These are phyloP conservation scores for Aspergillus taichungensis DNA, from an alignment of 495 filamentous ascomycete species.

Conservation along the genomic window DNA sequence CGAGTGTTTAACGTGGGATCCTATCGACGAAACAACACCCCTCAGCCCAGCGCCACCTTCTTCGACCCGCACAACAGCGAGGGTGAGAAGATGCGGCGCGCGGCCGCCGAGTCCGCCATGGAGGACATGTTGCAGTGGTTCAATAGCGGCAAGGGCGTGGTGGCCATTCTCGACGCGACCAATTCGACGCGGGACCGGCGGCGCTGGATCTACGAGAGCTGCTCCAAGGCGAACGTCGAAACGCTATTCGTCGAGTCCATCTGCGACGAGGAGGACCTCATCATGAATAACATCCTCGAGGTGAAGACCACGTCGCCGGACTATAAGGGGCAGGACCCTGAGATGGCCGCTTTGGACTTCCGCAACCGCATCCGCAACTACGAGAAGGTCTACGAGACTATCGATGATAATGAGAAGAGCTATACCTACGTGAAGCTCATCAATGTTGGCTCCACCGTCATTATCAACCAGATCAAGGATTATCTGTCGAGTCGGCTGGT, in stretches of 20 bases:
- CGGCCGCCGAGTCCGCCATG: slow-evolving; percentile 82
- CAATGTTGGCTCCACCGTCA: slow-evolving; percentile 87
- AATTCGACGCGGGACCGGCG: slow-evolving; percentile 87
- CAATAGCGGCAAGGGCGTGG: slow-evolving; percentile 55
- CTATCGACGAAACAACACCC: slow-evolving; percentile 80
- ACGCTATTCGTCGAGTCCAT: slow-evolving; percentile 92
- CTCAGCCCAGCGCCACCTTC: slow-evolving; percentile 81
- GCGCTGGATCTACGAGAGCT: slow-evolving; percentile 78
- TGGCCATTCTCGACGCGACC: slow-evolving; percentile 90
- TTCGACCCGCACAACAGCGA: slow-evolving; percentile 83
- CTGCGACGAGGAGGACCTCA: slow-evolving; percentile 88
- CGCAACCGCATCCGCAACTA: slow-evolving; percentile 91
- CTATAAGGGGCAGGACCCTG: slow-evolving; percentile 89
- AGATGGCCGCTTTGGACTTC: slow-evolving; percentile 82
- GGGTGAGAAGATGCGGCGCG: slow-evolving; percentile 79
- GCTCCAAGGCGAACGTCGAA: slow-evolving; percentile 64
- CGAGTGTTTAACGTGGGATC: slow-evolving; percentile 94
- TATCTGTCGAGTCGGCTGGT: slow-evolving; percentile 93
- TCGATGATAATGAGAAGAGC: slow-evolving; percentile 74
- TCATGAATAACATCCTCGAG: slow-evolving; percentile 95
- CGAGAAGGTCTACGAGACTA: slow-evolving; percentile 88
- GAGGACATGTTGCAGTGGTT: slow-evolving; percentile 93
- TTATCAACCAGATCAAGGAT: slow-evolving; percentile 95
- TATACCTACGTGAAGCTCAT: slow-evolving; percentile 95
- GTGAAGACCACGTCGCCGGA: slow-evolving; percentile 96